Percentiles rank a stretch among this genome's conserved stretches.
Evolutionary conservation across 2,329 filamentous ascomycete genomes (phyloP).

Genomic region (Dryadomyces quercus-mongolicae): DNA sequence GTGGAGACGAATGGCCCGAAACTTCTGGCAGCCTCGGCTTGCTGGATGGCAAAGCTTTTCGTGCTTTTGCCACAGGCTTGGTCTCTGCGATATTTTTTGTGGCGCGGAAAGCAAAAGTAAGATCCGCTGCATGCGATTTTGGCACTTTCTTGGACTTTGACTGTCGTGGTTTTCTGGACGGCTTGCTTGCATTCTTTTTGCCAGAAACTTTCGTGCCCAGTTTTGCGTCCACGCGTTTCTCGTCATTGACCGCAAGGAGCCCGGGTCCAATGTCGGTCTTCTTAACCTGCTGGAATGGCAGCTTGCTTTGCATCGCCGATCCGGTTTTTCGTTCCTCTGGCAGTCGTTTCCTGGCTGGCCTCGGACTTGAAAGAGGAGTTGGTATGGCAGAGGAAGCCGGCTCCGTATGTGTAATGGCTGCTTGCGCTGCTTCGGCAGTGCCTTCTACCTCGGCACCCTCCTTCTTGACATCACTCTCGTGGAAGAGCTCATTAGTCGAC

Average conservation of each 20-base stretch:
- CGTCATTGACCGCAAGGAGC: not conserved
- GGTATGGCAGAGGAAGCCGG: slow-evolving; percentile 34
- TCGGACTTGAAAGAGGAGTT: slow-evolving; percentile 46
- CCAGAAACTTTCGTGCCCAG: not conserved
- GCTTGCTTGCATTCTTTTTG: slow-evolving; percentile 9
- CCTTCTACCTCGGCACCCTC: not conserved
- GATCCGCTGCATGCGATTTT: slow-evolving; percentile 4
- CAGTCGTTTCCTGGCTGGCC: slow-evolving; percentile 24
- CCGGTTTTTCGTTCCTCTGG: slow-evolving; percentile 22
- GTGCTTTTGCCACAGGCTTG: slow-evolving; percentile 3
- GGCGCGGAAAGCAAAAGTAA: slow-evolving; percentile 31
- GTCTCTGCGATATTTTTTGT: slow-evolving; percentile 25
- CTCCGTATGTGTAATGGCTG: slow-evolving; percentile 1
- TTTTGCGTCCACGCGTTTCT: not conserved
- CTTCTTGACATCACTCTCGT: slow-evolving; percentile 10
- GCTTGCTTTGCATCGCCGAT: slow-evolving; percentile 35
- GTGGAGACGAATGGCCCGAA: not conserved
- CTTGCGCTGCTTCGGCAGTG: not conserved
- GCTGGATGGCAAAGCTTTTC: slow-evolving; percentile 2
- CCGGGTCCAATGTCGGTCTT: not conserved
- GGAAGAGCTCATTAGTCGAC: not conserved
- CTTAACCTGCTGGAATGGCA: slow-evolving; percentile 26
- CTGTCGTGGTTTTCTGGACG: slow-evolving; percentile 20
- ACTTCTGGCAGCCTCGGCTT: not conserved
- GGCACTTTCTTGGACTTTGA: slow-evolving; percentile 22